phyloP scores from a whole-genome alignment of 1,139 yeast species.

The Diutina sp. region DNA sequence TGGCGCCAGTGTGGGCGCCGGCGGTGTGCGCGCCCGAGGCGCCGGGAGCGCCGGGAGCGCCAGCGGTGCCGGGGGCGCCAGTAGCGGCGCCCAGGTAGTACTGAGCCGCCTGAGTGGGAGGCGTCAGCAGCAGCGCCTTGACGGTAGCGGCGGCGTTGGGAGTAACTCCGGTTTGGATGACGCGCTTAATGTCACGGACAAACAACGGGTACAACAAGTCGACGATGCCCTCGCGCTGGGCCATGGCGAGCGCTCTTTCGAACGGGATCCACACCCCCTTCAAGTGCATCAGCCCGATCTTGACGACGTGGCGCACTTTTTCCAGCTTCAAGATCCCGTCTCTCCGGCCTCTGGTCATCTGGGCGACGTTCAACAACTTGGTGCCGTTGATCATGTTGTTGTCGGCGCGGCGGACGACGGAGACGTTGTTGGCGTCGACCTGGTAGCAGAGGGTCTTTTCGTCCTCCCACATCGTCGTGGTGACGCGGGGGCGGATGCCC shows the following conservation, averaged over 20 bases:
- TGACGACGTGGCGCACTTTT: slow-evolving; percentile 82
- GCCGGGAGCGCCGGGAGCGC: slow-evolving; percentile 3
- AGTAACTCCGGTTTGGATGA: slow-evolving; percentile 43
- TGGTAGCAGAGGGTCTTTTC: slow-evolving; percentile 91
- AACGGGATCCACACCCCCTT: slow-evolving; percentile 98
- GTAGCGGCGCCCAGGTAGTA: slow-evolving; percentile 2
- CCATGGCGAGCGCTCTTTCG: slow-evolving; percentile 85
- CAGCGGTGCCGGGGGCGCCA: slow-evolving; percentile 5
- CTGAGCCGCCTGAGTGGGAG: not conserved
- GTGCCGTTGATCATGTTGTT: slow-evolving; percentile 96
- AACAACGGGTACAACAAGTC: slow-evolving; percentile 79
- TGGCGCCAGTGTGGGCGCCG: not conserved
- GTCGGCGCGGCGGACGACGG: slow-evolving; percentile 83
- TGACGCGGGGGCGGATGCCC: slow-evolving; percentile 67
- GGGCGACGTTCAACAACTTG: slow-evolving; percentile 80
- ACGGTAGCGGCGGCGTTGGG: slow-evolving; percentile 11
- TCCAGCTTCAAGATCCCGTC: slow-evolving; percentile 90
- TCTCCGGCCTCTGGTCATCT: slow-evolving; percentile 91
- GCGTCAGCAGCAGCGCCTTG: slow-evolving; percentile 4
- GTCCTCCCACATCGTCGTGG: slow-evolving; percentile 96
- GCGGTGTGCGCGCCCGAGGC: not conserved
- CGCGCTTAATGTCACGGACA: slow-evolving; percentile 72
- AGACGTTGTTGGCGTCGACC: slow-evolving; percentile 84
- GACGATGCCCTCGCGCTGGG: slow-evolving; percentile 79
- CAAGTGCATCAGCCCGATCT: slow-evolving; percentile 92